phyloP scores from a whole-genome alignment of 202 grass and related monocot species.

The Alloteropsis angusta region DNA sequence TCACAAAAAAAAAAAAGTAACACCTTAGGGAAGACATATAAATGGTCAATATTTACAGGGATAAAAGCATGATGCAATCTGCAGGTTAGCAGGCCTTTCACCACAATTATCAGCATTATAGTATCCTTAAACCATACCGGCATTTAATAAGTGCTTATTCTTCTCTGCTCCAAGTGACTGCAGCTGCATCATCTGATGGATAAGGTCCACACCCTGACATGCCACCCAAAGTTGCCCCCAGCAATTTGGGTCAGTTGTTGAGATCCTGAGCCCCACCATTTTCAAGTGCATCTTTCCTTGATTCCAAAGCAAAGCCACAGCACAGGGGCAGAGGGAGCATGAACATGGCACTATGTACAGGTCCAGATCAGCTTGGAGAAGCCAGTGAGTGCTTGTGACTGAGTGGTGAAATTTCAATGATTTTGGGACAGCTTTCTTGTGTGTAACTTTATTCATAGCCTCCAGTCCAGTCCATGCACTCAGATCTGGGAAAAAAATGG shows the following conservation, averaged over 20 bases:
- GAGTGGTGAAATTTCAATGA: slow-evolving; percentile 40
- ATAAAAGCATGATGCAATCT: background rate
- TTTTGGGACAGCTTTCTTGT: slow-evolving; percentile 22
- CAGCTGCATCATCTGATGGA: slow-evolving; percentile 20
- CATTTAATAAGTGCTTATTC: background rate
- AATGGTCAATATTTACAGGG: slow-evolving; percentile 6
- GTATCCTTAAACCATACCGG: background rate
- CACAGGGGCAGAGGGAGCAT: background rate
- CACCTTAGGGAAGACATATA: too few relatives aligned
- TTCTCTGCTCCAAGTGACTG: background rate
- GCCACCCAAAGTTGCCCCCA: slow-evolving; percentile 28
- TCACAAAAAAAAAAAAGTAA: too few relatives aligned
- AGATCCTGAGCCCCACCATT: slow-evolving; percentile 44
- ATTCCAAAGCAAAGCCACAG: slow-evolving; percentile 35
- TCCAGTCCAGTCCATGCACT: slow-evolving; percentile 16
- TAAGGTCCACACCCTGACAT: slow-evolving; percentile 38
- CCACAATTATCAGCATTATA: slow-evolving; percentile 12
- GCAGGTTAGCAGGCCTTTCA: slow-evolving; percentile 1
- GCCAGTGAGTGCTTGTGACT: slow-evolving; percentile 9
- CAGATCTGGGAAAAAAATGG: slow-evolving; percentile 26
- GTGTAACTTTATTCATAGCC: slow-evolving; percentile 24
- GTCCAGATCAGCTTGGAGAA: slow-evolving; percentile 25
- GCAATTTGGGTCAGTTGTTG: slow-evolving; percentile 27
- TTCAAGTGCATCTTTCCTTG: slow-evolving; percentile 44
- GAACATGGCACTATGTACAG: slow-evolving; percentile 6